Conservation (phyloP, 768 basidiomycete species). For the Trichaptum fuscoviolaceum region DNA sequence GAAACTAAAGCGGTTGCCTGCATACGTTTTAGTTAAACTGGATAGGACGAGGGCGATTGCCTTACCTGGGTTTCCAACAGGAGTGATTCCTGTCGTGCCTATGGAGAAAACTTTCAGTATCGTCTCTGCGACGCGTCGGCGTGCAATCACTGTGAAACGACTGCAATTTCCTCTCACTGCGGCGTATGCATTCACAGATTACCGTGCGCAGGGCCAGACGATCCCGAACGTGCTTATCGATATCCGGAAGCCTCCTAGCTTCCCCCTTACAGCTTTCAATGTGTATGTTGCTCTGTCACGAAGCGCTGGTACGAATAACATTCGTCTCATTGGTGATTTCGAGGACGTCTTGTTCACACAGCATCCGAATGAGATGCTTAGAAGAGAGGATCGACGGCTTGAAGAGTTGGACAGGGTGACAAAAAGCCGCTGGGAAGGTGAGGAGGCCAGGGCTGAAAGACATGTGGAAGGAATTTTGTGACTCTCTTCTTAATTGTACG, state of each 20-base stretch:
- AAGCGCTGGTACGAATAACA: slow-evolving; percentile 22
- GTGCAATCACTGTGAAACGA: slow-evolving; percentile 13
- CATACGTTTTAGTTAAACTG: slow-evolving; percentile 27
- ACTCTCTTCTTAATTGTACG: too few relatives aligned
- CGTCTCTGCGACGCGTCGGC: slow-evolving; percentile 1
- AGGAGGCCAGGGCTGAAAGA: neutral
- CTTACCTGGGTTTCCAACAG: slow-evolving; percentile 23
- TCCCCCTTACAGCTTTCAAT: slow-evolving; percentile 24
- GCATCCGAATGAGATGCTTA: slow-evolving; percentile 17
- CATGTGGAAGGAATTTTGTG: too few relatives aligned
- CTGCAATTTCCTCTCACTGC: slow-evolving; percentile 27
- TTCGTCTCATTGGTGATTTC: slow-evolving; percentile 29
- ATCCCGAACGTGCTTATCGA: slow-evolving; percentile 30
- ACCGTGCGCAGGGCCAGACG: slow-evolving; percentile 36
- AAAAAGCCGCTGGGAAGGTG: slow-evolving; percentile 1
- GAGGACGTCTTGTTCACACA: slow-evolving; percentile 21
- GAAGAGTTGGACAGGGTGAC: slow-evolving; percentile 7
- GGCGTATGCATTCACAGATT: slow-evolving; percentile 39
- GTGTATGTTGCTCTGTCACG: slow-evolving; percentile 31
- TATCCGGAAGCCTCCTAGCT: slow-evolving; percentile 24
- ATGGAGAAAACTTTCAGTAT: slow-evolving; percentile 10
- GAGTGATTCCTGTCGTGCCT: slow-evolving; percentile 20
- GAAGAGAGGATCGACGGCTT: slow-evolving; percentile 19
- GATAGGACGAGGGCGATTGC: slow-evolving; percentile 11
- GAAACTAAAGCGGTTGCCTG: slow-evolving; percentile 27